A percentile compares a stretch with the other conserved stretches of the same genome.
Conservation (phyloP, 345 rosid species). For the Pugionium cornutum region DNA sequence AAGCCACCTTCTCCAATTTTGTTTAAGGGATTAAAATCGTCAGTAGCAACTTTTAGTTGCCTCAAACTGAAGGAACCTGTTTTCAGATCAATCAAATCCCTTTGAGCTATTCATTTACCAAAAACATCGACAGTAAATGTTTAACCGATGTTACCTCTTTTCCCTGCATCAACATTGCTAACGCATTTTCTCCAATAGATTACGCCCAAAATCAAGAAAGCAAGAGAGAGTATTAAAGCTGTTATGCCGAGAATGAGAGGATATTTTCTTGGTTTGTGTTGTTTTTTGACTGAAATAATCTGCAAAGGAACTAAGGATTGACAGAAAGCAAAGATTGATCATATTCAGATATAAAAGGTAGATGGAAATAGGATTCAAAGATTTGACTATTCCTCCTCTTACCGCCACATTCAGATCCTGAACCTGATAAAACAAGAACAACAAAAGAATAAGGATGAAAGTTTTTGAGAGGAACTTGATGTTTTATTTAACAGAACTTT, state of each 20-base stretch:
- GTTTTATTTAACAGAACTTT: not conserved
- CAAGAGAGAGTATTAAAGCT: constrained; percentile 34
- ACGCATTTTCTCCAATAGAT: constrained; percentile 43
- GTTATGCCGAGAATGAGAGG: constrained; percentile 39
- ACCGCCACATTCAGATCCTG: constrained; percentile 40
- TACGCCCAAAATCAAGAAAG: constrained; percentile 35
- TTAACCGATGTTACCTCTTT: constrained; percentile 14
- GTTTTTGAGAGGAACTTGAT: not conserved
- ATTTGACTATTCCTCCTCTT: constrained; percentile 15
- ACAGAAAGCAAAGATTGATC: not conserved
- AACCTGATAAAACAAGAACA: constrained; percentile 32
- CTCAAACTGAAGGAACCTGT: constrained; percentile 40
- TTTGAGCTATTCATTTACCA: constrained; percentile 8
- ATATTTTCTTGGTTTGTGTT: constrained; percentile 14
- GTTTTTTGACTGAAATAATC: constrained; percentile 11
- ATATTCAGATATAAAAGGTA: not conserved
- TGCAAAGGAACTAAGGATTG: constrained; percentile 18
- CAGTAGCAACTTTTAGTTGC: constrained; percentile 44
- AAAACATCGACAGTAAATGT: not conserved
- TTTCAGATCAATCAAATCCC: not conserved
- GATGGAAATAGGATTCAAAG: not conserved
- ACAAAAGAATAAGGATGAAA: constrained; percentile 1
- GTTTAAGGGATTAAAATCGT: constrained; percentile 38
- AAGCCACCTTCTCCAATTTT: constrained; percentile 53
- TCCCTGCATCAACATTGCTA: not conserved